Evolutionary conservation across 441 rosid genomes (phyloP), one percentile per base, ranked within the genome.

Genomic region (Adansonia rubrostipa): DNA sequence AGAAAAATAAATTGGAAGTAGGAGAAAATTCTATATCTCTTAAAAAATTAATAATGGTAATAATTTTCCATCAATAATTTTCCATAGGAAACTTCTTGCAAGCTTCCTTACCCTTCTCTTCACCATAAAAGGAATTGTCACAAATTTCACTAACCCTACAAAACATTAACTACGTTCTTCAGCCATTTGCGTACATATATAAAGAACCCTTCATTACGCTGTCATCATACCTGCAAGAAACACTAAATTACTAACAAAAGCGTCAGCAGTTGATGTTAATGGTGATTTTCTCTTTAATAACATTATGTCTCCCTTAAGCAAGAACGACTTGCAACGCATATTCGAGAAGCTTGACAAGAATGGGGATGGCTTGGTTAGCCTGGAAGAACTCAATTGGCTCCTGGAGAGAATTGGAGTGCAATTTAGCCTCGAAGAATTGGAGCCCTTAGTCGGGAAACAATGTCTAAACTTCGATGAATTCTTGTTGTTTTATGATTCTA

Each of bases 301-400:
- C n/a, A 84, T 81, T 87, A 84, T 81, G 88, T 82, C 81, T 80
- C 76, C 82, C 24, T 87, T 94, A 1, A 82, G 62, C 79, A 42
- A 73, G 40, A 77, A 56, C 44, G 93, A 92, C 79, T 77, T 95
- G 87, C 83, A 53, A 14, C 80, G 91, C 81, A 90, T 92, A 51
- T 93, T 95, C 84, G 78, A 84, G 56, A 80, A 80, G 66, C 86
- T 95, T 4, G 97, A 93, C 92, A 89, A 81, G 79, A 91, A 92
- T 81, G 84, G 87, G 3, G 97, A 95, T 44, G 94, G 87, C 3
- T 76, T 83, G 1, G 88, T 95, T 8, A 85, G 92, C 65, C 57
- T 91, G 4, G 92, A 84, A 71, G 98, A 95, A 85, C 92, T 95
- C 0, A 88, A 79, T 57, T 86, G 97, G 92, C 87, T 90, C 66